These are phyloP conservation scores for Xylariaceae sp. DNA, from an alignment of 2,329 filamentous ascomycete species.

Conservation along the genomic window DNA sequence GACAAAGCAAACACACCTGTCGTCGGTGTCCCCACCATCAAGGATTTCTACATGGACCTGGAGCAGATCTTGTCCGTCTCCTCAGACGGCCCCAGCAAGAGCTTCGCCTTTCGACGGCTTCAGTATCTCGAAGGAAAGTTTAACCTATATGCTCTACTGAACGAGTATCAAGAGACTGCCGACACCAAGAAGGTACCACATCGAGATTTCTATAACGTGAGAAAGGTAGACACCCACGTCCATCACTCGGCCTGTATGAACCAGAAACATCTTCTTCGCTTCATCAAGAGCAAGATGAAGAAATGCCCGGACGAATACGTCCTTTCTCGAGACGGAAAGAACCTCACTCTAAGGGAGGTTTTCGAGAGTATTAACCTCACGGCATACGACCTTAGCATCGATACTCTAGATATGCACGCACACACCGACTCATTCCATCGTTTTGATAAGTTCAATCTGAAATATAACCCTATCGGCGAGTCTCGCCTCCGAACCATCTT, in stretches of 20 bases:
- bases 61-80: slow-evolving; percentile 85
- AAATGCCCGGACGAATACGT: slow-evolving; percentile 94
- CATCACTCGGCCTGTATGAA: slow-evolving; percentile 99
- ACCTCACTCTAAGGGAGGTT: slow-evolving; percentile 86
- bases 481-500: slow-evolving; percentile 97
- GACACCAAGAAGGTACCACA: slow-evolving; percentile 98
- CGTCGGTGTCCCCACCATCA: slow-evolving; percentile 81
- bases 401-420: slow-evolving; percentile 98
- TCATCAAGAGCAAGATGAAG: slow-evolving; percentile 99
- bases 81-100: slow-evolving; percentile 93
- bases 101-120: slow-evolving; percentile 89
- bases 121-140: slow-evolving; percentile 97
- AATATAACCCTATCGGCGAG: slow-evolving; percentile 97
- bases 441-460: slow-evolving; percentile 99
- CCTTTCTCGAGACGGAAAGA: slow-evolving; percentile 84
- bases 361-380: slow-evolving; percentile 97
- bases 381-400: slow-evolving; percentile 95
- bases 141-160: slow-evolving; percentile 86
- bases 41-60: slow-evolving; percentile 94
- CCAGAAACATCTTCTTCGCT: slow-evolving; percentile 94
- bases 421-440: slow-evolving; percentile 98
- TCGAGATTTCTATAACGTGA: slow-evolving; percentile 97
- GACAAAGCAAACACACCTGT: slow-evolving; percentile 63
- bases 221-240: slow-evolving; percentile 98
- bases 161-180: slow-evolving; percentile 96